Conservation (phyloP, 192 early-diverging fungal genomes). For the Rhizophagus prolifer region DNA sequence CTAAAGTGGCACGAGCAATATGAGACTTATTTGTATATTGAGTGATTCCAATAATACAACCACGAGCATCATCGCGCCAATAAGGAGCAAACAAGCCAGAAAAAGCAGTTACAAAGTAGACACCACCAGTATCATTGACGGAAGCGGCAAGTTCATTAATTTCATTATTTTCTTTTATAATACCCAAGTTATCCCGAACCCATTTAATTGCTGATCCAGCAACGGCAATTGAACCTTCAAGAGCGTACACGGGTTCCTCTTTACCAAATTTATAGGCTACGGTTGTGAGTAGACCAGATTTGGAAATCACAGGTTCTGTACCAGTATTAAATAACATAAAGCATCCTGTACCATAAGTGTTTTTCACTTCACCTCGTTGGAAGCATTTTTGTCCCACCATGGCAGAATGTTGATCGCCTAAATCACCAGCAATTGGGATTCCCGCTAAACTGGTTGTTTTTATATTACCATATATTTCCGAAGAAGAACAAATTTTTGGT, state of each 20-base stretch:
- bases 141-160: conserved; percentile 68
- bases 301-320: conserved; percentile 65
- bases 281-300: conserved; percentile 85
- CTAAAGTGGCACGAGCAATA: conserved; percentile 83
- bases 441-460: conserved; percentile 53
- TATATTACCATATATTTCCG: conserved; percentile 72
- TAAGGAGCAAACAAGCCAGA: conserved; percentile 92
- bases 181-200: conserved; percentile 82
- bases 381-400: conserved; percentile 95
- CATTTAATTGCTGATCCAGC: conserved; percentile 91
- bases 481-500: conserved; percentile 80
- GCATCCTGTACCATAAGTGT: conserved; percentile 95
- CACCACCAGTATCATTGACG: conserved; percentile 77
- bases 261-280: conserved; percentile 86
- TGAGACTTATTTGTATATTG: conserved; percentile 85
- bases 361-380: conserved; percentile 83
- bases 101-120: conserved; percentile 96
- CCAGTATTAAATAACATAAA: conserved; percentile 98
- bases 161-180: conserved; percentile 74
- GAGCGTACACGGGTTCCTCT: conserved; percentile 72
- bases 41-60: conserved; percentile 82
- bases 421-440: conserved; percentile 80
- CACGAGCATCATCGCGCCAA: conserved; percentile 90
- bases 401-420: conserved; percentile 95
- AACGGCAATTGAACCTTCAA: conserved; percentile 91